Conservation (phyloP, 2,329 filamentous ascomycete species). For the Mollisiaceae sp. region DNA sequence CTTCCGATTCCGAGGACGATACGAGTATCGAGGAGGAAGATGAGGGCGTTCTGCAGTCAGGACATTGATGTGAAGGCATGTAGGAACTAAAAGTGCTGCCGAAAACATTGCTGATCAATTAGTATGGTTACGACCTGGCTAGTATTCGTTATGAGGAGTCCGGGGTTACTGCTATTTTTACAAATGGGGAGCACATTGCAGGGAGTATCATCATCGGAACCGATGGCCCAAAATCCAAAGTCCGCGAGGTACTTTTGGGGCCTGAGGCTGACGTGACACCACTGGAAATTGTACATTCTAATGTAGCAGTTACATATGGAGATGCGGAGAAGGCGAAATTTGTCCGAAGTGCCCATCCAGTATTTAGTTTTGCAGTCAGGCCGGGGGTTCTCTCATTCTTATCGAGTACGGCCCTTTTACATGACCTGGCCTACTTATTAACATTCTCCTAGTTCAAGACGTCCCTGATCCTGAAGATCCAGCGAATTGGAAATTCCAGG, state of each 20-base stretch:
- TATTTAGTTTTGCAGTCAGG: constrained; percentile 22
- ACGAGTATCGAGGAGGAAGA: constrained; percentile 28
- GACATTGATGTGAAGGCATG: constrained; percentile 28
- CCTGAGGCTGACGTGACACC: constrained; percentile 29
- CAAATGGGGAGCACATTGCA: constrained; percentile 12
- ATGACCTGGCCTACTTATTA: background rate
- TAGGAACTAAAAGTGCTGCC: constrained; percentile 1
- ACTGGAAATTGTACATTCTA: constrained; percentile 24
- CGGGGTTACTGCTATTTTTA: constrained; percentile 23
- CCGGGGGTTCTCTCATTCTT: constrained; percentile 16
- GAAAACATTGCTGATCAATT: constrained; percentile 21
- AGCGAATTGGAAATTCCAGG: constrained; percentile 17
- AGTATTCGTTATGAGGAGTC: constrained; percentile 15
- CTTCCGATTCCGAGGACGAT: constrained; percentile 22
- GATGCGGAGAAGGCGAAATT: constrained; percentile 23
- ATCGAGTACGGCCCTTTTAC: no score
- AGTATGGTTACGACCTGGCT: constrained; percentile 30
- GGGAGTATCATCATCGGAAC: constrained; percentile 21
- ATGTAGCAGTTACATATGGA: constrained; percentile 21
- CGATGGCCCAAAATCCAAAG: constrained; percentile 26
- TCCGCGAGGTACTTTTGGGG: constrained; percentile 16
- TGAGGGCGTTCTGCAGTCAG: constrained; percentile 25
- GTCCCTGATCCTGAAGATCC: constrained; percentile 10
- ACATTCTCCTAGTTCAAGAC: constrained; percentile 14
- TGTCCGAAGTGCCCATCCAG: constrained; percentile 21